A percentile compares a stretch with the other conserved stretches of the same genome.
Evolutionary conservation across 2,329 filamentous ascomycete genomes (phyloP).

Genomic region (Botrytis galanthina): DNA sequence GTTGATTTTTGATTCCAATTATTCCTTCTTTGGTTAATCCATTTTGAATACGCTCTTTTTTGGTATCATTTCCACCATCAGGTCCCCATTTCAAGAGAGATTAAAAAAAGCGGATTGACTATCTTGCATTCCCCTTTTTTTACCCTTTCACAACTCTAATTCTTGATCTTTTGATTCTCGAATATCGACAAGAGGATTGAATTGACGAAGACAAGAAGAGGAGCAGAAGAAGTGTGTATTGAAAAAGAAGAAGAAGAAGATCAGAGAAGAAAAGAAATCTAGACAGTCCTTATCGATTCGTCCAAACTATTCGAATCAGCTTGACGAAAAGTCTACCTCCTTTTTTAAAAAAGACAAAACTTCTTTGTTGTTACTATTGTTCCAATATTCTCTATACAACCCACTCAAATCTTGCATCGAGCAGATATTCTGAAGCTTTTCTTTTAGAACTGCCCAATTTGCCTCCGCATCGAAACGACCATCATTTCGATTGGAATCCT

Average conservation of each 20-base stretch:
- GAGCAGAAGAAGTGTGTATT: not conserved
- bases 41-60: conserved; percentile 11
- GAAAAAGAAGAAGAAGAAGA: not conserved
- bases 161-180: not conserved
- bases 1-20: conserved; percentile 14
- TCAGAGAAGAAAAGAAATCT: not conserved
- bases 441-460: not conserved
- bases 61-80: not conserved
- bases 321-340: conserved; percentile 10
- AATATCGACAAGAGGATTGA: not conserved
- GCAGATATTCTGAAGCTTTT: not conserved
- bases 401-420: not conserved
- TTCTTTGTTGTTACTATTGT: conserved; percentile 23
- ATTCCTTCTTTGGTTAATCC: conserved; percentile 20
- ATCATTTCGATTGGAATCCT: conserved; percentile 1
- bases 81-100: not conserved
- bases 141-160: conserved; percentile 4
- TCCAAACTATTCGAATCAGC: not conserved
- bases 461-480: not conserved
- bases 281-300: conserved; percentile 11
- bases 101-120: conserved; percentile 6
- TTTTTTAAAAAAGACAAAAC: conserved; percentile 13
- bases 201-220: conserved; percentile 5
- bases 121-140: conserved; percentile 10
- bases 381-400: conserved; percentile 2